Base-by-base conservation (phyloP, 768 basidiomycete genomes). In the Phanerochaete carnosa region DNA sequence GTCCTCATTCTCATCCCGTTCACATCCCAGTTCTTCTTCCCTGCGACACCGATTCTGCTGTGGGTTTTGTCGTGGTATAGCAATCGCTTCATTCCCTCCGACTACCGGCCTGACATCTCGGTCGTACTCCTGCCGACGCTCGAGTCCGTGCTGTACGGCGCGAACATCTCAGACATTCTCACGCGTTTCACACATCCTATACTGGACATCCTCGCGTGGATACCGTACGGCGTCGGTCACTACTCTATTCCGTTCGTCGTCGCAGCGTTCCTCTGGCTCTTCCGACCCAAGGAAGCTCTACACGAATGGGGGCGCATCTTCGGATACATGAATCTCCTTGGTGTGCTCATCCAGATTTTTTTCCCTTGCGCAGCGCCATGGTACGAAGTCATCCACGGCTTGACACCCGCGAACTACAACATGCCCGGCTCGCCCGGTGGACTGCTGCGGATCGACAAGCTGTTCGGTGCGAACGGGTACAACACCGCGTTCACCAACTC, bases 311-410 rank as follows among this genome's bases (percentile, higher is more conserved):
- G 83, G 0, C 81, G 84, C 56, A 88, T 88, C 0, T 95, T 99
- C 69, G 97, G 97, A 0, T 97, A 92, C 75, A 86, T 98, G 85
- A 98, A 94, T 75, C 79, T 95, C 57, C 75, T 82, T 12, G 96
- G 95, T 1, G 97, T 98, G 33, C 73, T 95, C 68, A 82, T 87
- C 59, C 96, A 98, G 72, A 87, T 97, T 69, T 69, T 92, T 35
- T 81, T 98, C 59, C 97, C 96, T 0, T 97, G 95, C 69, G 87
- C 96, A 0, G 89, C 97, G 0, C 97, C 97, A 5, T 90, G 97
- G 97, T 99, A 98, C 74, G 96, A 98, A 70, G 83, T 98, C 67
- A 93, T 97, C 65, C 89, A 98, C 71, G 97, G 97, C 1, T 86
- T 98, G 37, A 96, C 93, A 0, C 97, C 97, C 0, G 97, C 97